phyloP scores from a whole-genome alignment of 2,329 filamentous ascomycete genomes.

The Clarireedia paspali region DNA sequence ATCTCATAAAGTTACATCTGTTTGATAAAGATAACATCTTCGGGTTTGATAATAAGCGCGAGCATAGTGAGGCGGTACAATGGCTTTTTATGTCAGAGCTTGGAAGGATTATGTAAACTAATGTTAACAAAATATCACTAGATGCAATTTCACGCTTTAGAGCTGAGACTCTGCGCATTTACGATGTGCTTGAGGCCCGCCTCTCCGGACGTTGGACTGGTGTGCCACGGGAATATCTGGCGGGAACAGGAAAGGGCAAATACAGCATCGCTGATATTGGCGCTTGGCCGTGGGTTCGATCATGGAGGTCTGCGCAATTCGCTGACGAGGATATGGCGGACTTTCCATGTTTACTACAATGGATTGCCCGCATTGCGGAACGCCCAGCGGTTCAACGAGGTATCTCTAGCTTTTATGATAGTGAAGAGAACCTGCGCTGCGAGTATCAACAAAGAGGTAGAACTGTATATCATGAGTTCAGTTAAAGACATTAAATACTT shows the following conservation, averaged over 20 bases:
- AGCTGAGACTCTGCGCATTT: slow-evolving; percentile 44
- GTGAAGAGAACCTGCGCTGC: not conserved
- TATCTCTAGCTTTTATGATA: not conserved
- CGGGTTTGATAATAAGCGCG: slow-evolving; percentile 43
- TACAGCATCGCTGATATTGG: slow-evolving; percentile 46
- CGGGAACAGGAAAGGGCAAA: slow-evolving; percentile 45
- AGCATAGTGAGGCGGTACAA: slow-evolving; percentile 40
- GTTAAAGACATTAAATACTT: too few relatives aligned
- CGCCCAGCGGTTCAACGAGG: slow-evolving; percentile 14
- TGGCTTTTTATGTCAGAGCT: slow-evolving; percentile 36
- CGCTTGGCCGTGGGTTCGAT: slow-evolving; percentile 42
- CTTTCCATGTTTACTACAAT: slow-evolving; percentile 44
- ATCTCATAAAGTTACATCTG: slow-evolving; percentile 35
- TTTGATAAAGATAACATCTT: slow-evolving; percentile 41
- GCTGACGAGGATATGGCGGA: slow-evolving; percentile 40
- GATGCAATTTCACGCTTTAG: slow-evolving; percentile 43
- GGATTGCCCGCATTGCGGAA: slow-evolving; percentile 43
- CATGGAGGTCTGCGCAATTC: slow-evolving; percentile 36
- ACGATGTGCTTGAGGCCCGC: slow-evolving; percentile 44
- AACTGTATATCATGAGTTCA: not conserved
- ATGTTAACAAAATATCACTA: not conserved
- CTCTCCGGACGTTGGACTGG: slow-evolving; percentile 43
- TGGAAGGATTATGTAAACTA: not conserved
- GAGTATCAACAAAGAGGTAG: not conserved
- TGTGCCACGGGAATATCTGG: slow-evolving; percentile 41